These are phyloP conservation scores for Debaryomyces castellii DNA, from an alignment of 805 yeast genomes.

Conservation along the genomic window DNA sequence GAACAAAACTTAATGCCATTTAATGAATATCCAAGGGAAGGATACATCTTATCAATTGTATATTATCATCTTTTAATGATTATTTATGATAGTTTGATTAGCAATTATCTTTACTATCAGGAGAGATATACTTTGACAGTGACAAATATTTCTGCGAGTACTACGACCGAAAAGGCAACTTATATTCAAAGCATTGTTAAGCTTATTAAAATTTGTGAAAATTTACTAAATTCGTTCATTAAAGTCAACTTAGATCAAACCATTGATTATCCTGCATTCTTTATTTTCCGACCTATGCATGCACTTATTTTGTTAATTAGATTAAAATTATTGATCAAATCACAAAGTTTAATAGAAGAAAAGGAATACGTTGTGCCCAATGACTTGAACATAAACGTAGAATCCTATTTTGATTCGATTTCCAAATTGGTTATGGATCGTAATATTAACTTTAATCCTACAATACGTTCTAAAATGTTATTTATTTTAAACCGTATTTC, in stretches of 20 bases:
- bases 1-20: slow-evolving; percentile 2
- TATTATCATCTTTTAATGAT: slow-evolving; percentile 52
- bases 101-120: slow-evolving; percentile 23
- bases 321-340: slow-evolving; percentile 44
- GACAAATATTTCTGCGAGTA: not conserved
- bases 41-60: slow-evolving; percentile 40
- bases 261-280: slow-evolving; percentile 47
- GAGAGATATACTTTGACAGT: not conserved
- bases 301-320: slow-evolving; percentile 49
- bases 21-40: slow-evolving; percentile 27
- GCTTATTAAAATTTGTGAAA: slow-evolving; percentile 46
- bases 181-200: slow-evolving; percentile 39
- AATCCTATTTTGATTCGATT: slow-evolving; percentile 17
- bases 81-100: slow-evolving; percentile 52
- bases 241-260: slow-evolving; percentile 36
- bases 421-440: slow-evolving; percentile 17
- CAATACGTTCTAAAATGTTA: slow-evolving; percentile 23
- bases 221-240: slow-evolving; percentile 45
- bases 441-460: slow-evolving; percentile 17
- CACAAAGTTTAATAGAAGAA: slow-evolving; percentile 19
- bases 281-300: slow-evolving; percentile 54
- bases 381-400: slow-evolving; percentile 17
- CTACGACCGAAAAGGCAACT: slow-evolving; percentile 20
- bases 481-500: slow-evolving; percentile 21
- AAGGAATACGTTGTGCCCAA: not conserved